Conservation (phyloP, 2,329 filamentous ascomycete genomes). For the Scleromitrula shiraiana region DNA sequence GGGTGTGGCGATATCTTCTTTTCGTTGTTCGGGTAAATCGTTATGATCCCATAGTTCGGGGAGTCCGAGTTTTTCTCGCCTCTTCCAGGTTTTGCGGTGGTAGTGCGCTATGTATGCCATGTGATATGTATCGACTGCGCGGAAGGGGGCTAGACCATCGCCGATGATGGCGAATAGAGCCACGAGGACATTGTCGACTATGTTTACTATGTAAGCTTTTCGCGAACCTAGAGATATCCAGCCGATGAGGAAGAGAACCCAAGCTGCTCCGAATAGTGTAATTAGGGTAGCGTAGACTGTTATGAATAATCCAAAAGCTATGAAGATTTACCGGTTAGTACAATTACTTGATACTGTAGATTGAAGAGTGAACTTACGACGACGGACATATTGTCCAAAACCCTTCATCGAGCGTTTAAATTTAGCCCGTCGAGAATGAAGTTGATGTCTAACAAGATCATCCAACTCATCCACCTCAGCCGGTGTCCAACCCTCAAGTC, state of each 20-base stretch:
- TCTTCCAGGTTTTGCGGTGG: constrained; percentile 37
- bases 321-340: neutral
- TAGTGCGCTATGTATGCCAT: constrained; percentile 76
- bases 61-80: constrained; percentile 50
- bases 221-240: constrained; percentile 76
- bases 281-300: constrained; percentile 79
- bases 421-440: constrained; percentile 70
- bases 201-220: constrained; percentile 59
- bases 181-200: constrained; percentile 63
- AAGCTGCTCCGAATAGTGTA: constrained; percentile 74
- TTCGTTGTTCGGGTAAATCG: constrained; percentile 45
- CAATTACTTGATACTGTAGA: neutral
- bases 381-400: constrained; percentile 68
- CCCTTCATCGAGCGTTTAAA: constrained; percentile 73
- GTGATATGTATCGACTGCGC: constrained; percentile 76
- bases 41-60: constrained; percentile 46
- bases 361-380: constrained; percentile 41
- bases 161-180: constrained; percentile 63
- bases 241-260: constrained; percentile 82
- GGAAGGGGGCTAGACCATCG: constrained; percentile 64
- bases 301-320: constrained; percentile 69
- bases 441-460: constrained; percentile 79
- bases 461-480: constrained; percentile 70
- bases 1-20: constrained; percentile 32
- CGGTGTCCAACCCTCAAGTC: constrained; percentile 65